A percentile compares a stretch with the other conserved stretches of the same genome.
These are phyloP conservation scores for Liquidambar formosana DNA, from an alignment of 164 flowering plant genomes.

Conservation along the genomic window DNA sequence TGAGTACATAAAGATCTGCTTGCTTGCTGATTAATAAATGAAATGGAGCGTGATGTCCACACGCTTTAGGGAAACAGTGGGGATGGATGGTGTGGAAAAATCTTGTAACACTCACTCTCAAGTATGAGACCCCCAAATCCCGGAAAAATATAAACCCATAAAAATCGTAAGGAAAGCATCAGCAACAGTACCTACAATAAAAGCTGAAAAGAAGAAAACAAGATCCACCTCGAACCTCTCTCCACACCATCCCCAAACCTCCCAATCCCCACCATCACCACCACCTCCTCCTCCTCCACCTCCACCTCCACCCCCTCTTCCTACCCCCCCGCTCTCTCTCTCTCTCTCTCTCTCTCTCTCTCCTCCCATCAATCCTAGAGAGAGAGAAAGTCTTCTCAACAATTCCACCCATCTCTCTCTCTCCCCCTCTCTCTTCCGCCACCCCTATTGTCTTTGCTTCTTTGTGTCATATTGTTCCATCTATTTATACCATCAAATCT, in stretches of 20 bases:
- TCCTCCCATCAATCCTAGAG: not conserved
- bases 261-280: constrained; percentile 7
- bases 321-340: not conserved
- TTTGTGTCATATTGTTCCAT: not conserved
- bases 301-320: not conserved
- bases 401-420: not conserved
- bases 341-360: constrained; percentile 1
- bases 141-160: constrained; percentile 23
- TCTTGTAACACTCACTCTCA: constrained; percentile 28
- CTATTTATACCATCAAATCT: not conserved
- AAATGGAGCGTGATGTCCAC: not conserved
- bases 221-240: constrained; percentile 82
- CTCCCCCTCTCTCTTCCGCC: not conserved
- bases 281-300: constrained; percentile 7
- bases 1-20: not conserved
- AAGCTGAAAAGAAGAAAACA: constrained; percentile 44
- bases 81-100: not conserved
- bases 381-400: not conserved
- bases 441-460: not conserved
- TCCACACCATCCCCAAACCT: constrained; percentile 16
- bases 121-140: constrained; percentile 33
- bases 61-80: not conserved
- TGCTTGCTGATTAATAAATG: not conserved
- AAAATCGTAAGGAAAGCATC: constrained; percentile 21
- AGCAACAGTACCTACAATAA: constrained; percentile 31